phyloP scores from a whole-genome alignment of 139 green algal genomes.

The Tetraselmis striata region DNA sequence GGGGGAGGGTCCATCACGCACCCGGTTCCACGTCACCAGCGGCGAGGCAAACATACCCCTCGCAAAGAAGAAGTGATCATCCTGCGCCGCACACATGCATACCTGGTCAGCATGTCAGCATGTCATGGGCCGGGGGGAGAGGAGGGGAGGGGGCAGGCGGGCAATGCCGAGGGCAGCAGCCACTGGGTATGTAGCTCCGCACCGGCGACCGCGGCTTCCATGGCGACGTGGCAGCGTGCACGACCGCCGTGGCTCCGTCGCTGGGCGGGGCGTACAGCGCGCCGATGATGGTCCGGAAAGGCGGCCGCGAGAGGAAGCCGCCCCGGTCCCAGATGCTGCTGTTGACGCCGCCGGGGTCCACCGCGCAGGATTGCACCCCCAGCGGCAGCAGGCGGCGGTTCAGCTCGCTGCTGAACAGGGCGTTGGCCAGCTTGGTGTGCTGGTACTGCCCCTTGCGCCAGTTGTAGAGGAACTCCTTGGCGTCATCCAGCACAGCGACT shows the following conservation, averaged over 20 bases:
- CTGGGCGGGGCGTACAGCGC: not conserved
- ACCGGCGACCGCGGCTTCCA: not conserved
- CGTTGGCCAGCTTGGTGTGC: not conserved
- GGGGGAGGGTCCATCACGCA: not conserved
- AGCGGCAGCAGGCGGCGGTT: not conserved
- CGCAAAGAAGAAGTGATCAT: not conserved
- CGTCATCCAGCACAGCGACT: not conserved
- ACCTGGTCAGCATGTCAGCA: too few species aligned
- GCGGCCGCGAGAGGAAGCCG: not conserved
- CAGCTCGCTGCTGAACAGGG: not conserved
- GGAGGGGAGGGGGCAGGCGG: too few species aligned
- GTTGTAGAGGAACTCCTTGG: not conserved
- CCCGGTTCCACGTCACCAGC: not conserved
- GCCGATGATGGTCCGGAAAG: not conserved
- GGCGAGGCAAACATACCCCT: not conserved
- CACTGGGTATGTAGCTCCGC: too few species aligned
- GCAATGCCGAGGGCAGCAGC: too few species aligned
- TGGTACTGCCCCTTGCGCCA: not conserved
- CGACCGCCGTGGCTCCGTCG: not conserved
- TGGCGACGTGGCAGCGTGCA: not conserved
- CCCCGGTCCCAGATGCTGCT: constrained; percentile 5
- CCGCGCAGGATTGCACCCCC: not conserved
- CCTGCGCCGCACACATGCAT: too few species aligned
- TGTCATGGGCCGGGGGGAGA: too few species aligned
- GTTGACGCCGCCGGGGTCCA: constrained; percentile 2